Evolutionary conservation across 495 filamentous ascomycete genomes (phyloP), one percentile per base, ranked within the genome.

Genomic region (Tricharina praecox): DNA sequence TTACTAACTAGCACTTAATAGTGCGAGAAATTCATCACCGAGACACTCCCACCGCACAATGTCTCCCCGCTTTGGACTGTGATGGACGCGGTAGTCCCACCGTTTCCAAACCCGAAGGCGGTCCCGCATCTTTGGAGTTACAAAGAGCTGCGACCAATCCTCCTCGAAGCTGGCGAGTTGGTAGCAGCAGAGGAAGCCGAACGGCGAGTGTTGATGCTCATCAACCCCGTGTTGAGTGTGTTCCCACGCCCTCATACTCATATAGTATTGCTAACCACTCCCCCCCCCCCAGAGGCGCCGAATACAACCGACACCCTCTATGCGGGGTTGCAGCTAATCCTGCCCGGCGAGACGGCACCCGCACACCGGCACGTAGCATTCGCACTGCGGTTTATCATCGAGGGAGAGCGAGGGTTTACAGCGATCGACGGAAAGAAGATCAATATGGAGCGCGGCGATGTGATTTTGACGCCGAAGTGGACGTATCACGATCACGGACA

Each of bases 291-390:
- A 66, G 37, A 63, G 45, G 68, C 66, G 0, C 69, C 67, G 3
- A 70, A 64, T 42, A 73, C 70, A 20, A 71, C 69, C n/a, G 68
- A 73, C 53, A 70, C 69, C 1, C 46, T 71, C 28, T 71, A 71
- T 50, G 67, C 68, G 4, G 67, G 67, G 10, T 61, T 71, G 4
- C 70, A 71, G 45, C 61, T 73, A 0, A 66, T 73, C 15, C 66
- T 68, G 61, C 67, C 69, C 4, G 62, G 66, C 30, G 68, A 71
- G 47, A 67, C 59, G 5, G 69, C 70, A 2, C 66, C 62, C 9
- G 70, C 68, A 3, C 69, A 73, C 47, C 54, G 69, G 4, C 69
- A 71, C 47, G 65, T 62, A 0, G 70, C 70, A 3, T 73, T 71
- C 49, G 68, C 67, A 5, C 66, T 73, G 63, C 66, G 70, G 30